Conservation (phyloP, 331 rosid genomes). For the Ulmus americana region DNA sequence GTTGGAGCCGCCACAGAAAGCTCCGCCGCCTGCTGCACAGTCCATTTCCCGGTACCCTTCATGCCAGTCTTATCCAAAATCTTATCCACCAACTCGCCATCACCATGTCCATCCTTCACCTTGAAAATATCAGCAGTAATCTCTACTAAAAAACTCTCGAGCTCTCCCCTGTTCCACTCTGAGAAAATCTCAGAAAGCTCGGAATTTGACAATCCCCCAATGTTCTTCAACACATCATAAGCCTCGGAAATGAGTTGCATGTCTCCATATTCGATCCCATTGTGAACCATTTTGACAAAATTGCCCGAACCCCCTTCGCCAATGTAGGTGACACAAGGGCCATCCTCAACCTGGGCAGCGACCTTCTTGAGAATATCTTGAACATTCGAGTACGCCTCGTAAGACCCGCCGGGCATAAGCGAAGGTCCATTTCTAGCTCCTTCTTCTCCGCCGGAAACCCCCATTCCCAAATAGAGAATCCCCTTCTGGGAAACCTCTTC, state of each 20-base stretch:
- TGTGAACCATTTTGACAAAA: constrained; percentile 88
- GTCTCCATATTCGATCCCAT: constrained; percentile 88
- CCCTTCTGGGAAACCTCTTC: constrained; percentile 33
- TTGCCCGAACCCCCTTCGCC: constrained; percentile 88
- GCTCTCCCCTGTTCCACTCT: constrained; percentile 83
- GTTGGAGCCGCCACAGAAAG: constrained; percentile 79
- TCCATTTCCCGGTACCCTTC: constrained; percentile 93
- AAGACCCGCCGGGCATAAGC: constrained; percentile 83
- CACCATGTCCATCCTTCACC: constrained; percentile 58
- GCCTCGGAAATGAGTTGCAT: constrained; percentile 93
- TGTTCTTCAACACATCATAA: constrained; percentile 72
- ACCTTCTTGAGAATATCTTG: constrained; percentile 56
- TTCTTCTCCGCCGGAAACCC: constrained; percentile 90
- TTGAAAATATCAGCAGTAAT: constrained; percentile 78
- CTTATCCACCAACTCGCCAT: constrained; percentile 75
- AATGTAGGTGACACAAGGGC: constrained; percentile 78
- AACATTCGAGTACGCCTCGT: constrained; percentile 51
- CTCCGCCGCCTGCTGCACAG: constrained; percentile 96
- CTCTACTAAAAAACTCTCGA: constrained; percentile 74
- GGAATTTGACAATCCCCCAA: constrained; percentile 56
- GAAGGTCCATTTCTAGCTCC: constrained; percentile 84
- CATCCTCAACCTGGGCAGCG: constrained; percentile 91
- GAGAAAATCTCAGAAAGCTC: constrained; percentile 59
- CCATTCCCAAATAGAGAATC: constrained; percentile 76
- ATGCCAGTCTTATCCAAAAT: constrained; percentile 84